phyloP scores from a whole-genome alignment of 129 eudicot species.

The Deinandra increscens region DNA sequence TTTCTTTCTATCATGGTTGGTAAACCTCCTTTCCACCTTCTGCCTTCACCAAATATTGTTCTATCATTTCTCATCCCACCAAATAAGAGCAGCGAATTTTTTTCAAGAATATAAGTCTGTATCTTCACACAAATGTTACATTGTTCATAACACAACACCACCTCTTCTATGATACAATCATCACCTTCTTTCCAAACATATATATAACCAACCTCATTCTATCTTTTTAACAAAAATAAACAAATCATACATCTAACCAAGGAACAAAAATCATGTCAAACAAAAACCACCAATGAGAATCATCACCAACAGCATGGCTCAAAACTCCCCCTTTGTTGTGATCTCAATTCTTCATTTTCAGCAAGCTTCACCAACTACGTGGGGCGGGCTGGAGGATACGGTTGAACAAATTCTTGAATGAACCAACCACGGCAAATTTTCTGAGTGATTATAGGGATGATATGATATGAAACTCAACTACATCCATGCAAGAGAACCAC shows the following conservation, averaged over 20 bases:
- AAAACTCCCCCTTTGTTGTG: constrained; percentile 29
- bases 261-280: constrained; percentile 30
- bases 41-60: too few species aligned
- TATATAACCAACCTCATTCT: constrained; percentile 30
- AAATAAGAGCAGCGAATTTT: background rate
- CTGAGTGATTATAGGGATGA: constrained; percentile 9
- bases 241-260: constrained; percentile 51
- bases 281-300: constrained; percentile 33
- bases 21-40: too few species aligned
- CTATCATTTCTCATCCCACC: too few species aligned
- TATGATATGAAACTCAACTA: constrained; percentile 23
- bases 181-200: constrained; percentile 26
- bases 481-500: constrained; percentile 98
- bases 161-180: constrained; percentile 61
- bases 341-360: constrained; percentile 27
- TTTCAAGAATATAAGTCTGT: constrained; percentile 20
- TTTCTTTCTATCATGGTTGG: too few species aligned
- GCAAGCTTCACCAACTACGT: constrained; percentile 22
- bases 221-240: constrained; percentile 21
- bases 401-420: constrained; percentile 4
- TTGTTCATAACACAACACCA: constrained; percentile 49
- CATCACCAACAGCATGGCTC: constrained; percentile 35
- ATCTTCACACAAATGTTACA: constrained; percentile 51
- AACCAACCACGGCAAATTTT: constrained; percentile 14
- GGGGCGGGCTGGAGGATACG: constrained; percentile 4